Evolutionary conservation across 306 rosid genomes (phyloP).

Genomic region (Citrullus colocynthis): DNA sequence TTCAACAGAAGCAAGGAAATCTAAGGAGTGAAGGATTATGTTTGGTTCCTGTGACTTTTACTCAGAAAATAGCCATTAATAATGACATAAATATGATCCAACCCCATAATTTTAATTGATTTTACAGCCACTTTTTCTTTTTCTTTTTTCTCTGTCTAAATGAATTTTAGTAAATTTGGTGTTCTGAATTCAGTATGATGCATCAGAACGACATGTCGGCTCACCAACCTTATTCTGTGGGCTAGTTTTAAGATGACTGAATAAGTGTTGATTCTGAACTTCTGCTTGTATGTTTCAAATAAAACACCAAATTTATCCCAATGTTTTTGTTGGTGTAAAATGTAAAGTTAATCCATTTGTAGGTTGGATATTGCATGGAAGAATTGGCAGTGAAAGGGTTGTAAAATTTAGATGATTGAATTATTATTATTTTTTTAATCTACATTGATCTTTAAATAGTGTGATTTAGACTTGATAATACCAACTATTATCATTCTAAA

Average conservation of each 20-base stretch:
- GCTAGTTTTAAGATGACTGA: neutral
- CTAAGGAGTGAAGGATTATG: constrained; percentile 37
- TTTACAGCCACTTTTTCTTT: neutral
- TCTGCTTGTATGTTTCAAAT: neutral
- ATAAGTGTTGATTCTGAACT: neutral
- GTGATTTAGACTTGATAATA: too few relatives aligned
- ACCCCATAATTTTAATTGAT: neutral
- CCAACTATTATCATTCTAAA: too few relatives aligned
- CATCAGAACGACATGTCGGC: neutral
- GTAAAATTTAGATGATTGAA: too few relatives aligned
- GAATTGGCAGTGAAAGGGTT: too few relatives aligned
- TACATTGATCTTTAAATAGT: too few relatives aligned
- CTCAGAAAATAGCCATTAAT: constrained; percentile 19
- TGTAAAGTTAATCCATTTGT: too few relatives aligned
- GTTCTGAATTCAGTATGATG: neutral
- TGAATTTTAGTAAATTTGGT: neutral
- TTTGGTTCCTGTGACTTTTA: constrained; percentile 25
- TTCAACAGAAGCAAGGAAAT: constrained; percentile 11
- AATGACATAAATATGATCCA: neutral
- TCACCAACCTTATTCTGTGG: neutral
- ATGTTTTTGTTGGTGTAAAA: too few relatives aligned
- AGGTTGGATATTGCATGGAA: too few relatives aligned
- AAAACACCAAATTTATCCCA: neutral
- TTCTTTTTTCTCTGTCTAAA: neutral
- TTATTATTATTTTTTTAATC: too few relatives aligned